Base-by-base conservation (phyloP, 768 basidiomycete species). In the Chalciporus sphaerocephalus region DNA sequence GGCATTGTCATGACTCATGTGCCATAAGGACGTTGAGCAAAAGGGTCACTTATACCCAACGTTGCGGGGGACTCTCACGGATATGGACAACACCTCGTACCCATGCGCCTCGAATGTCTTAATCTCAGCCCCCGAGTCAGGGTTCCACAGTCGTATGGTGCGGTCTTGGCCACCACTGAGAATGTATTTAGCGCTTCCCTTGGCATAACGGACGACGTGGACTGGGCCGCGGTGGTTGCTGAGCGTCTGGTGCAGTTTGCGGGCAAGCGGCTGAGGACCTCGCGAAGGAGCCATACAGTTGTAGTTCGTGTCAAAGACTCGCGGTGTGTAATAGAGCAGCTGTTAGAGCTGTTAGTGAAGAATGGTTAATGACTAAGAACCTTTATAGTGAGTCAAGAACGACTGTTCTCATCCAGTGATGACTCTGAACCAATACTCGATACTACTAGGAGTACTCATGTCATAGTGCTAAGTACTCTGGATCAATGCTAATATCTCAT, bases 151-250 rank as follows among this genome's bases (percentile, higher is more conserved):
- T 38, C 87, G 78, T 42, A 98, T 77, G 2, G 83, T 81, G 39
- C 93, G 79, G 68, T 98, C 96, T 62, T 91, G 86, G 16, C 93
- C 93, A 8, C 95, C 96, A 1, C 91, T 85, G n/a, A 99, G 75
- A 49, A 92, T 71, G 62, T 99, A 98, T 51, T 86, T 91, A 42
- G 88, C 87, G 3, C 74, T 72, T 4, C 92, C 93, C 62, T 89
- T 87, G 36, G 95, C 87, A 61, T 95, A 98, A 23, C 87, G 77
- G n/a, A 83, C 89, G 43, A 92, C 84, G 60, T 98, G 89, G 0
- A 96, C 87, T 0, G 93, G 76, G 0, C 93, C 96, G 48, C 85
- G 84, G 66, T 92, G 90, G 42, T 60, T 73, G 7, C 68, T 58
- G 36, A 92, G 78, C 10, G 78, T 76, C n/a, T 67, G 67, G 68